Percentiles rank a stretch among this genome's conserved stretches.
Conservation (phyloP, 768 basidiomycete genomes). For the Steccherinum ochraceum region DNA sequence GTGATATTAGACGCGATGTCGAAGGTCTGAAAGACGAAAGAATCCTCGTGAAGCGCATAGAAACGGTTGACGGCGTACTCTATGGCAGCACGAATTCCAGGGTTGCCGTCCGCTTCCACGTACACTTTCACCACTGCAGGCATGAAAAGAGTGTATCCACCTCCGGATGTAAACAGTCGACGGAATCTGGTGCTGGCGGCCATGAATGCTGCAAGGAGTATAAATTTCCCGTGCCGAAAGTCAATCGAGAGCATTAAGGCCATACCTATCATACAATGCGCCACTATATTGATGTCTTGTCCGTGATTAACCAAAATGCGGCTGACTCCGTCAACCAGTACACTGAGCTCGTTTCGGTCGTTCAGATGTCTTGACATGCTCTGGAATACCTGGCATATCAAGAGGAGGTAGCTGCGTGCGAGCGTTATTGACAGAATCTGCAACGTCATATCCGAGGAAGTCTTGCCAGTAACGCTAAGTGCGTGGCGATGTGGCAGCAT, state of each 20-base stretch:
- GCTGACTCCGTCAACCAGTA: conserved; percentile 67
- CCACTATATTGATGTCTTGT: conserved; percentile 71
- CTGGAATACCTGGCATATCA: conserved; percentile 65
- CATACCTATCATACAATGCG: conserved; percentile 67
- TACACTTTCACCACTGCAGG: conserved; percentile 67
- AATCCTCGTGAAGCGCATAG: conserved; percentile 65
- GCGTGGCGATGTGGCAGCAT: conserved; percentile 36
- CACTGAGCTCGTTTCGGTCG: conserved; percentile 59
- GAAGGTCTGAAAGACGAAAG: conserved; percentile 69
- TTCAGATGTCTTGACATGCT: conserved; percentile 67
- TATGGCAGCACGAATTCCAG: conserved; percentile 57
- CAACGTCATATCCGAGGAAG: conserved; percentile 18
- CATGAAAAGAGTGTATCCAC: conserved; percentile 72
- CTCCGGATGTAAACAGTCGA: conserved; percentile 66
- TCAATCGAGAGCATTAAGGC: too few relatives aligned
- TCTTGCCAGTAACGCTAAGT: conserved; percentile 5
- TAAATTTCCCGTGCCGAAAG: not conserved
- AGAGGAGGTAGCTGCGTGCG: conserved; percentile 61
- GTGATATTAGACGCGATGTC: conserved; percentile 54
- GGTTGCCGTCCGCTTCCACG: conserved; percentile 48
- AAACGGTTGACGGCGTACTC: conserved; percentile 70
- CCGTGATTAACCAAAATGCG: conserved; percentile 62
- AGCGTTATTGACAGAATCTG: conserved; percentile 52
- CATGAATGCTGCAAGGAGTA: conserved; percentile 57
- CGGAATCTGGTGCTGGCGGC: conserved; percentile 71